Percentiles rank a stretch among this genome's conserved stretches.
These are phyloP conservation scores for Aspergillus persii DNA, from an alignment of 2,329 filamentous ascomycete genomes.

Conservation along the genomic window DNA sequence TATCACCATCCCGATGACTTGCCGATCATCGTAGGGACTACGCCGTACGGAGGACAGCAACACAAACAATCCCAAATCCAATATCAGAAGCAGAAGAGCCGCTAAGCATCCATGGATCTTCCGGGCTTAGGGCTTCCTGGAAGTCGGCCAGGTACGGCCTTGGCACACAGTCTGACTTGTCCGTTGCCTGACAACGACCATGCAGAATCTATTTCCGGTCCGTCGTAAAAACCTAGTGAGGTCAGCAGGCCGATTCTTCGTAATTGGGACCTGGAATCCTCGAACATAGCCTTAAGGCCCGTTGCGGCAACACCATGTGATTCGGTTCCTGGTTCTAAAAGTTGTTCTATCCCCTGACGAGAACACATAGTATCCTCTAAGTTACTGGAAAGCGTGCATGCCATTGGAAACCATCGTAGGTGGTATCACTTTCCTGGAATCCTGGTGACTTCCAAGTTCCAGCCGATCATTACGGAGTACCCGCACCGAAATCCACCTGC, in stretches of 20 bases:
- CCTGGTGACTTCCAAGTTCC: no score
- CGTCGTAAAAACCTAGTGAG: background rate
- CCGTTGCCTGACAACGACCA: background rate
- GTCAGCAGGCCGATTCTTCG: background rate
- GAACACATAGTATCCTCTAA: background rate
- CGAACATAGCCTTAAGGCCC: no score
- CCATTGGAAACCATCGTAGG: no score
- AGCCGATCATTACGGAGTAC: no score
- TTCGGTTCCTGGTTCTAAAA: no score
- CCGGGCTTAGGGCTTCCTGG: background rate
- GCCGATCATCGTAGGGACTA: background rate
- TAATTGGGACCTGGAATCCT: background rate
- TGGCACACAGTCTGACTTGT: background rate
- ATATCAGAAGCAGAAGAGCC: background rate
- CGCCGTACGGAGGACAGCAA: no score
- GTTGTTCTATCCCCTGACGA: no score
- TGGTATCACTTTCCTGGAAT: no score
- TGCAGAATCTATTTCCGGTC: background rate
- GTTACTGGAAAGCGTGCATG: background rate
- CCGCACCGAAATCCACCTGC: no score
- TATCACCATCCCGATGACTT: background rate
- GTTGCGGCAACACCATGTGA: no score
- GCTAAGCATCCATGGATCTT: background rate
- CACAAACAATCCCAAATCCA: background rate
- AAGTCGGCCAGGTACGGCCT: background rate